Base-by-base conservation (phyloP, 2,329 filamentous ascomycete genomes). In the Drechslerella stenobrocha region DNA sequence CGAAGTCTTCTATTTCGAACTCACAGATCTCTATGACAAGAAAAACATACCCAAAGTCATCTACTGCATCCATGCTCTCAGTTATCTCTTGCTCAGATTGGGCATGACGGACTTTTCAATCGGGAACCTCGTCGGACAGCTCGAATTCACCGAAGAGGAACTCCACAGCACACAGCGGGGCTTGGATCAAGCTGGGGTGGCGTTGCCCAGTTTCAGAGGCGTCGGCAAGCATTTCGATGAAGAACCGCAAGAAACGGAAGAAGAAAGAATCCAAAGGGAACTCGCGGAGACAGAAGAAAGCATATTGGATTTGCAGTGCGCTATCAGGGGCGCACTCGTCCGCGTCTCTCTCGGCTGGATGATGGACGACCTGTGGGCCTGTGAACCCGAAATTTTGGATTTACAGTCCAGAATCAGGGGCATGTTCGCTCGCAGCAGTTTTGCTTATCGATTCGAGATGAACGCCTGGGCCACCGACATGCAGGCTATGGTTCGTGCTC, bases 11-110 rank as follows among this genome's bases (percentile, higher is more conserved):
- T 86, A 92, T 60, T 98, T 98, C 76, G 93, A 98, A 76, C 81
- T 97, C 45, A 95, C 97, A 70, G 93, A 98, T 77, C 79, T 98
- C 9, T 98, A 98, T 79, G 95, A 98, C 77, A 98, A 97, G 81
- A 98, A 98, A 78, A 98, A 98, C 74, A 95, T 97, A 0, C 93
- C 93, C 2, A 98, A 97, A 77, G 95, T 97, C 75, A 98, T 98
- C 70, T 95, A 98, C 78, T 98, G 93, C 75, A 93, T 98, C 52
- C 93, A 98, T 74, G 93, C 93, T 0, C 80, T 98, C 15, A 97
- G 92, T 75, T 98, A 92, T 90, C 81, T 98, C n/a, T 81, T 98
- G 8, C 96, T 89, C 77, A 87, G 93, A 48, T 93, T 96, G 76
- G 92, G 93, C 1, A 90, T 97, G 70, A 88, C 97, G 35, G 87